A percentile compares a stretch with the other conserved stretches of the same genome.
phyloP scores from a whole-genome alignment of 495 filamentous ascomycete genomes.

The Penicillium chermesinum region DNA sequence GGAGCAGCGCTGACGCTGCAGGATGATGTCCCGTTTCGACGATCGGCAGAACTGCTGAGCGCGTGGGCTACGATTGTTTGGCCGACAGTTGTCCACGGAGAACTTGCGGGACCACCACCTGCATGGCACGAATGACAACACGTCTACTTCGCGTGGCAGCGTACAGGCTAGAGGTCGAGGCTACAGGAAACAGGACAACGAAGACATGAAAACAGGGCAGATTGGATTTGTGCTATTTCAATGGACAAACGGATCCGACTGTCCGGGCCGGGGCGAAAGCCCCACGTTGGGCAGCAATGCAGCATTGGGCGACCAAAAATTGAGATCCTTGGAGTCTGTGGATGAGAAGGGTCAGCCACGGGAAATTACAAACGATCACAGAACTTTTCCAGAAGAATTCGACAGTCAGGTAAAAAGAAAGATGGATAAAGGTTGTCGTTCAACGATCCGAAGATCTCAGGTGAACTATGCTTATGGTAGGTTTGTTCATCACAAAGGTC shows the following conservation, averaged over 20 bases:
- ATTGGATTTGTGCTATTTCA: conserved; percentile 2
- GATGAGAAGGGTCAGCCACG: not conserved
- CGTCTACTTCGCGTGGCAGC: too few species aligned
- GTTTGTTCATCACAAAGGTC: conserved; percentile 41
- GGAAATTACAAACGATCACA: conserved; percentile 1
- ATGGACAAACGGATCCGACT: conserved; percentile 3
- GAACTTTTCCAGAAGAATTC: conserved; percentile 6
- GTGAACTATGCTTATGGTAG: conserved; percentile 48
- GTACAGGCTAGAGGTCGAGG: not conserved
- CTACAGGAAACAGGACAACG: not conserved
- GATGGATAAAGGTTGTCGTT: conserved; percentile 48
- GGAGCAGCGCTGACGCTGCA: conserved; percentile 20
- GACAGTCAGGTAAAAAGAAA: conserved; percentile 27
- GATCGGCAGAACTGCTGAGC: conserved; percentile 21
- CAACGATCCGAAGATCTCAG: conserved; percentile 46
- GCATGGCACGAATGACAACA: not conserved
- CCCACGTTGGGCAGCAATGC: conserved; percentile 46
- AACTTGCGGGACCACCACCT: conserved; percentile 6
- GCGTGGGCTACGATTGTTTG: conserved; percentile 12
- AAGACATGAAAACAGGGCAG: conserved; percentile 3
- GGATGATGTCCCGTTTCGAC: conserved; percentile 23
- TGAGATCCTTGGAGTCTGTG: conserved; percentile 1
- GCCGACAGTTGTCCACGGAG: conserved; percentile 19
- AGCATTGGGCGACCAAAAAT: conserved; percentile 4
- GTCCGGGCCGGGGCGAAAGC: conserved; percentile 24